A percentile compares a stretch with the other conserved stretches of the same genome.
Evolutionary conservation across 495 filamentous ascomycete species (phyloP).

Genomic region (Venustampulla echinocandica): DNA sequence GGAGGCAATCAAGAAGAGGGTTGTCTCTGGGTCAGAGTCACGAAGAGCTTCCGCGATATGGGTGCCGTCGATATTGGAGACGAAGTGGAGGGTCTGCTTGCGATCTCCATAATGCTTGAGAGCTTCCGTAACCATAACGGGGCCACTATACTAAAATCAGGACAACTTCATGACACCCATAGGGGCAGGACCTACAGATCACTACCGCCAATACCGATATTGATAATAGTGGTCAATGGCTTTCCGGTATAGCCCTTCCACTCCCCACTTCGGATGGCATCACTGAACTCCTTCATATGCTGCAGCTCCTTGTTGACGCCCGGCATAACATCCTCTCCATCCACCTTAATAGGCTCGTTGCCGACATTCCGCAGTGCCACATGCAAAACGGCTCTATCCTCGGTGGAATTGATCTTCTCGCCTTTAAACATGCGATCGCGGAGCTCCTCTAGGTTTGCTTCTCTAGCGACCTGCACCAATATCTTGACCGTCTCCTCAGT

Average conservation of each 20-base stretch:
- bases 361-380: conserved; percentile 81
- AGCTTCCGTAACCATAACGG: conserved; percentile 97
- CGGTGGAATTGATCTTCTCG: conserved; percentile 98
- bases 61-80: conserved; percentile 98
- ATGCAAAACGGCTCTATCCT: conserved; percentile 93
- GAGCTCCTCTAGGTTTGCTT: conserved; percentile 84
- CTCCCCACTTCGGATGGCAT: conserved; percentile 85
- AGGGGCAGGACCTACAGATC: conserved; percentile 64
- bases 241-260: conserved; percentile 99
- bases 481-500: conserved; percentile 85
- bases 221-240: conserved; percentile 91
- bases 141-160: conserved; percentile 51
- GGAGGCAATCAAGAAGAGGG: conserved; percentile 92
- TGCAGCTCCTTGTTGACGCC: conserved; percentile 84
- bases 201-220: conserved; percentile 96
- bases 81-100: conserved; percentile 85
- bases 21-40: conserved; percentile 87
- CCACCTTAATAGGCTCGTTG: conserved; percentile 81
- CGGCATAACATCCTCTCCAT: conserved; percentile 93
- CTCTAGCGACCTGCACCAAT: conserved; percentile 79
- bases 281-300: conserved; percentile 95
- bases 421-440: conserved; percentile 95
- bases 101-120: conserved; percentile 87
- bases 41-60: conserved; percentile 92
- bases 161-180: not conserved